Evolutionary conservation across 2,329 filamentous ascomycete genomes (phyloP), one percentile per base, ranked within the genome.

Genomic region (Talaromyces sp.): DNA sequence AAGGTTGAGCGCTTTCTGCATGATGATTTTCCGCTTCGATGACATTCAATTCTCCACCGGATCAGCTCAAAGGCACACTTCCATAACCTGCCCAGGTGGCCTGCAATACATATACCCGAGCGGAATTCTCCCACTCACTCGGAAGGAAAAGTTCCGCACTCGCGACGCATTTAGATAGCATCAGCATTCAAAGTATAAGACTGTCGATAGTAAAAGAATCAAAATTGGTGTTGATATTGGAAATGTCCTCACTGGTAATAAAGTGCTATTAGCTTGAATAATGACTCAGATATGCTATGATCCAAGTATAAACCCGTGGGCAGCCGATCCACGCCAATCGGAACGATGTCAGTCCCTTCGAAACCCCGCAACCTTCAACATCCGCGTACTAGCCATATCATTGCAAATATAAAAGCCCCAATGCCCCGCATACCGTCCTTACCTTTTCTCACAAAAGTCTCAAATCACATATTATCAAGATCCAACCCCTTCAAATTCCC

Each of bases 61-160:
- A n/a, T n/a, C n/a, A n/a, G n/a, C n/a, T n/a, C n/a, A n/a, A n/a
- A n/a, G n/a, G n/a, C n/a, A n/a, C n/a, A n/a, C n/a, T n/a, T 5
- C n/a, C n/a, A 19, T 43, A 29, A 13, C 27, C 27, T 6, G n/a
- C 10, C 40, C 4, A 8, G 5, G 29, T 6, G 13, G 2, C 42
- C 42, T 42, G 40, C 22, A 27, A 29, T 32, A 46, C 10, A 30
- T 22, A 32, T 24, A 35, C 16, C 43, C 30, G 43, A 33, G 43
- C 43, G 43, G 43, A 46, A 46, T 46, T 46, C 16, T 6, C 4
- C 42, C 43, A 46, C 19, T 14, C 4, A 24, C 6, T 3, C 14
- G 5, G 4, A 30, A 35, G 43, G 43, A 46, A 46, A 22, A n/a
- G 24, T 46, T 46, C 43, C 43, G 43, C 43, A 46, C 43, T 46